phyloP scores from a whole-genome alignment of 352 stramenopile species.

The Plasmopara viticola region DNA sequence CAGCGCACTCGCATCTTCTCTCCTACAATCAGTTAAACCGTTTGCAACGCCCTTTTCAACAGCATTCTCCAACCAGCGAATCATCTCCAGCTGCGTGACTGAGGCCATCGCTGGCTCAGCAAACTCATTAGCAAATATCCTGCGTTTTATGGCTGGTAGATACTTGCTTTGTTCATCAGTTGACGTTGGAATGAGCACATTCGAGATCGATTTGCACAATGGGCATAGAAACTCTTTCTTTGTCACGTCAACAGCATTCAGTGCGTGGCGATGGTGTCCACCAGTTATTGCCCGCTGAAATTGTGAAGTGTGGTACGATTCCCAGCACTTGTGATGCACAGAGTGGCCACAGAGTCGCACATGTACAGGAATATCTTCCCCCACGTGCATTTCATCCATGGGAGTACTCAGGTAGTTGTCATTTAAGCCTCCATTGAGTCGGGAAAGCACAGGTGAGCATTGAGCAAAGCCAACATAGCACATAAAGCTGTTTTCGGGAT shows the following conservation, averaged over 20 bases:
- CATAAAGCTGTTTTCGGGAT: slow-evolving; percentile 76
- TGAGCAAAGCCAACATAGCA: slow-evolving; percentile 85
- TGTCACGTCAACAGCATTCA: slow-evolving; percentile 93
- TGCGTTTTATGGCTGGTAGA: slow-evolving; percentile 21
- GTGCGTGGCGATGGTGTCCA: slow-evolving; percentile 87
- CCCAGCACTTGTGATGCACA: slow-evolving; percentile 92
- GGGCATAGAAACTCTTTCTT: slow-evolving; percentile 97
- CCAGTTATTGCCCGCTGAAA: slow-evolving; percentile 91
- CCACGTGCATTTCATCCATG: slow-evolving; percentile 83
- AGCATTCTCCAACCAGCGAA: slow-evolving; percentile 41
- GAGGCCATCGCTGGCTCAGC: slow-evolving; percentile 7
- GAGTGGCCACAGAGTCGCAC: slow-evolving; percentile 91
- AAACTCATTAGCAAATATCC: slow-evolving; percentile 15
- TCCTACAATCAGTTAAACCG: slow-evolving; percentile 9
- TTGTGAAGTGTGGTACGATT: slow-evolving; percentile 92
- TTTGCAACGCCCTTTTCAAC: slow-evolving; percentile 15
- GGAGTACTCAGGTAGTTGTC: slow-evolving; percentile 58
- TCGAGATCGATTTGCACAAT: slow-evolving; percentile 96
- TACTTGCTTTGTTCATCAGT: slow-evolving; percentile 45
- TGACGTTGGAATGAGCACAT: slow-evolving; percentile 90
- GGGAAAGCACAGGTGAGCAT: slow-evolving; percentile 66
- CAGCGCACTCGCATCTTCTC: slow-evolving; percentile 16
- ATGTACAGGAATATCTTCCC: slow-evolving; percentile 75
- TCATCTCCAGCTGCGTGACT: slow-evolving; percentile 27
- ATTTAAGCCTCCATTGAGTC: slow-evolving; percentile 51